Percentiles rank a stretch among this genome's conserved stretches.
Evolutionary conservation across 73 alveolate genomes (phyloP).

Genomic region (Uronychia binucleata): DNA sequence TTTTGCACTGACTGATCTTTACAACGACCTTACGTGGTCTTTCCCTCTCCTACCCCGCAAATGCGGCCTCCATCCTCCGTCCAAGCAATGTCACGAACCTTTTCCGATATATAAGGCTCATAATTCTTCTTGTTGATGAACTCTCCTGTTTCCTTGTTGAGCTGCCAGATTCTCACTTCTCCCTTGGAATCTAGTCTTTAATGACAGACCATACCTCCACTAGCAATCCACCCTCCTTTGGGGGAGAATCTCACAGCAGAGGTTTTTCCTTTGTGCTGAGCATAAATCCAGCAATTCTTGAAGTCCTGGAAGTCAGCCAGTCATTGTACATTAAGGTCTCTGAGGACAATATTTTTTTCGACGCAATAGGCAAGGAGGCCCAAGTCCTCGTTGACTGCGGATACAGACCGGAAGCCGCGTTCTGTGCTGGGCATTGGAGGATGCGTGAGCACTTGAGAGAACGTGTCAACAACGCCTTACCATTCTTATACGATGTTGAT

Average conservation of each 20-base stretch:
- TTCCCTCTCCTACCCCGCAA: not conserved
- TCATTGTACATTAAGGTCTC: not conserved
- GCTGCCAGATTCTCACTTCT: not conserved
- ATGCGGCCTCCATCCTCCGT: not conserved
- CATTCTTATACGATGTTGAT: not conserved
- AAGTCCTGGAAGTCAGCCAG: not conserved
- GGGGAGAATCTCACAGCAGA: not conserved
- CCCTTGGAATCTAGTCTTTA: not conserved
- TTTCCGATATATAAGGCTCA: not conserved
- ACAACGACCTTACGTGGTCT: not conserved
- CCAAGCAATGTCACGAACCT: not conserved
- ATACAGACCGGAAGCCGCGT: not conserved
- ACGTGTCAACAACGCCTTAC: not conserved
- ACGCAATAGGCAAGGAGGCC: not conserved
- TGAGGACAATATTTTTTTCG: not conserved
- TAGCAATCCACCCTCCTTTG: conserved; percentile 1
- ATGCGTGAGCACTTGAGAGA: not conserved
- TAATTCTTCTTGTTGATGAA: not conserved
- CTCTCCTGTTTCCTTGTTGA: not conserved
- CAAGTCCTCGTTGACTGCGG: not conserved
- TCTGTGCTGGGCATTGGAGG: not conserved
- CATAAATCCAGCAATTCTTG: not conserved
- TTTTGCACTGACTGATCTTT: not conserved
- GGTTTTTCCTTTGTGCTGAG: not conserved
- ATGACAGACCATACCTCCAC: not conserved